Conservation (phyloP, 2,329 filamentous ascomycete genomes). For the Bisporella sp. region DNA sequence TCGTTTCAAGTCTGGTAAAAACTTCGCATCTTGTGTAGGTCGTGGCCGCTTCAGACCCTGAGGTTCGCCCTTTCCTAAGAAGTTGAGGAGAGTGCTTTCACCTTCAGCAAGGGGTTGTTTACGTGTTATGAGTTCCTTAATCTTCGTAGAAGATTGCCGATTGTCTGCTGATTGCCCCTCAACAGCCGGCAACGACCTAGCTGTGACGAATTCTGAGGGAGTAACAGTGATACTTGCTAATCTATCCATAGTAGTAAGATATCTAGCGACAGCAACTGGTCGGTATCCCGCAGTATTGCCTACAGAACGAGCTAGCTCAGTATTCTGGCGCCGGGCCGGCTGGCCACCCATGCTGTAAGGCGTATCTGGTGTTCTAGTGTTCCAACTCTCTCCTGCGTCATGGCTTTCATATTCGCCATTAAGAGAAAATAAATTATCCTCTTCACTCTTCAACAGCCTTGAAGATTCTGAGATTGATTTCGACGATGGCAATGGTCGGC, state of each 20-base stretch:
- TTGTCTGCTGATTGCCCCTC: conserved; percentile 19
- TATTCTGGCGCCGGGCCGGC: conserved; percentile 21
- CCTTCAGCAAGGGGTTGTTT: conserved; percentile 8
- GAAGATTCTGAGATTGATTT: conserved; percentile 34
- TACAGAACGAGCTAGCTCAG: conserved; percentile 14
- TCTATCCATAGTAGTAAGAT: conserved; percentile 56
- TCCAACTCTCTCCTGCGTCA: conserved; percentile 30
- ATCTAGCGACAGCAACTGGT: conserved; percentile 16
- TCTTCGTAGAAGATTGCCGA: conserved; percentile 2
- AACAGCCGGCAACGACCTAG: conserved; percentile 23
- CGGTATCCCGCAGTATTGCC: conserved; percentile 23
- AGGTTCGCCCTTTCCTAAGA: conserved; percentile 20
- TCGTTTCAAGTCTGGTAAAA: not conserved
- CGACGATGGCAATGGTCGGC: conserved; percentile 44
- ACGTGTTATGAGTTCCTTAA: not conserved
- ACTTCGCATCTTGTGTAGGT: not conserved
- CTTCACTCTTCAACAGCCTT: conserved; percentile 45
- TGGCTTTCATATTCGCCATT: conserved; percentile 45
- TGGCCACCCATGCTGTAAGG: conserved; percentile 17
- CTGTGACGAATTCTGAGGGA: conserved; percentile 22
- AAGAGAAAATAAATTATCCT: conserved; percentile 63
- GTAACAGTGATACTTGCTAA: conserved; percentile 55
- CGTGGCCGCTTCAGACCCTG: not conserved
- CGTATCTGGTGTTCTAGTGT: conserved; percentile 21
- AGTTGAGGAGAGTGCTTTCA: conserved; percentile 20